Evolutionary conservation across 148 eudicot species (phyloP), one percentile per base, ranked within the genome.

Genomic region (Chenopodium quinoa): DNA sequence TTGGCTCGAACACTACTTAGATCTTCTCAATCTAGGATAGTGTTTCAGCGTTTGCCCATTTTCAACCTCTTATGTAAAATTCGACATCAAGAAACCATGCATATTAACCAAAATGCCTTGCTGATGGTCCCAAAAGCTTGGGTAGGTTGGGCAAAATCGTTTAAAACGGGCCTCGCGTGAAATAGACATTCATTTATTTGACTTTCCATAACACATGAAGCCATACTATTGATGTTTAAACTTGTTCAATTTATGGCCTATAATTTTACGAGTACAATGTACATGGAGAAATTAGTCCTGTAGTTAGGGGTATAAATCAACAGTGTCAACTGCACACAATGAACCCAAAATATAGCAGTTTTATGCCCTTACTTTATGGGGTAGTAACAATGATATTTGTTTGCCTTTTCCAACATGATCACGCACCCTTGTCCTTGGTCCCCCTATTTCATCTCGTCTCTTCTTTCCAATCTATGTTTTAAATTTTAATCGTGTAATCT

Each of bases 321-420:
- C 56, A 52, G 56, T 52, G 16, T 10, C 56, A 52, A 52, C 11
- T 52, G 56, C 56, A 52, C 44, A 6, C 14, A 52, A 52, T 52
- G 56, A 52, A 12, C 56, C 56, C 17, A 40, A 52, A 52, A 52
- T 52, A 10, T 14, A 13, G 4, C 19, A 56, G 16, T 56, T 25
- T 52, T 32, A 63, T 74, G 71, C 74, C 67, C 44, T 65, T 64
- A 29, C 23, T 75, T 65, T 65, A 17, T 70, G 72, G 31, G 66
- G 54, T 81, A 44, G 37, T 40, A 69, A 56, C 80, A 76, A 25
- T 58, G 80, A 56, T 71, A 69, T 60, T 19, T 82, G 40, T 32
- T 54, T 27, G 22, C 47, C 67, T 40, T 76, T 76, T 58, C 83
- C 80, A 82, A 76, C 84, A 82, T 44, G n/a, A 70, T 12, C 84